Conservation (phyloP, 371 early-diverging fungal species). For the Mucor lusitanicus region DNA sequence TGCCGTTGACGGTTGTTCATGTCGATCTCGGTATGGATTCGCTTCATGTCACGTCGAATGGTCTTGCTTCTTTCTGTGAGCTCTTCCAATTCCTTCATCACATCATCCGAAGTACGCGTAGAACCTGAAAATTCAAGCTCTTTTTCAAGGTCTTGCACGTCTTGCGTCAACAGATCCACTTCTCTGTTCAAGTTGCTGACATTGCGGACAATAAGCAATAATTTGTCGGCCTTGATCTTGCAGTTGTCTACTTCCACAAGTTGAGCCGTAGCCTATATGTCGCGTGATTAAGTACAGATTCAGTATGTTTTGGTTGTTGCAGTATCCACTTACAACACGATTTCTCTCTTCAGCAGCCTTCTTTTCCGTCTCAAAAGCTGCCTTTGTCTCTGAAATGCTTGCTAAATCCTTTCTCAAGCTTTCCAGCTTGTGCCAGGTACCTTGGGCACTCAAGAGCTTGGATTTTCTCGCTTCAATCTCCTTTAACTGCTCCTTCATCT, state of each 20-base stretch:
- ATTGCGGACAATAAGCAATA: conserved; percentile 39
- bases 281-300: background rate
- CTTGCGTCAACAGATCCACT: conserved; percentile 31
- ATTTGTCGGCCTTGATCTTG: conserved; percentile 15
- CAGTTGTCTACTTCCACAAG: conserved; percentile 12
- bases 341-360: background rate
- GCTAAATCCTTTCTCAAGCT: conserved; percentile 14
- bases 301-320: background rate
- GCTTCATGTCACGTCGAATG: conserved; percentile 54
- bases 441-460: conserved; percentile 16
- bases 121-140: conserved; percentile 67
- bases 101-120: conserved; percentile 65
- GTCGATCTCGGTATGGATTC: conserved; percentile 50
- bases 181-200: conserved; percentile 42
- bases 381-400: background rate
- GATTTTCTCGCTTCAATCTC: conserved; percentile 21
- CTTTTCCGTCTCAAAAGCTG: background rate
- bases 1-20: conserved; percentile 45
- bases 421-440: conserved; percentile 12
- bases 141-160: conserved; percentile 52
- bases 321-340: background rate
- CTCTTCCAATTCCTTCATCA: conserved; percentile 62
- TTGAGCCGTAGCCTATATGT: conserved; percentile 11
- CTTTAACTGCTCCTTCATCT: conserved; percentile 41
- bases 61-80: conserved; percentile 43